Conservation (phyloP, 768 basidiomycete genomes). For the Amanita fuliginea region DNA sequence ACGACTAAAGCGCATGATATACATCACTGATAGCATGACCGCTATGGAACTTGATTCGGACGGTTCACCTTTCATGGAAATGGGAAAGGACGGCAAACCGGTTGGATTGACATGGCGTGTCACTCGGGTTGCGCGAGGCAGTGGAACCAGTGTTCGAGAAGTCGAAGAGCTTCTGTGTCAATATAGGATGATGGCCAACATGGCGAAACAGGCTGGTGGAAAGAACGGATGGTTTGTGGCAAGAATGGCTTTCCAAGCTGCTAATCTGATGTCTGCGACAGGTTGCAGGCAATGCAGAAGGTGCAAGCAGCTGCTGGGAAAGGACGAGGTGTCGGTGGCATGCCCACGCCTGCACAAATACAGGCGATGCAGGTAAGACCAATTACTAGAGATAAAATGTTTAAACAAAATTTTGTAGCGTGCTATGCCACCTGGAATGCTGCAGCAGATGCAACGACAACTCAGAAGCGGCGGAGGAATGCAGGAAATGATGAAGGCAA, state of each 20-base stretch:
- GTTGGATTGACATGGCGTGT: conserved; percentile 85
- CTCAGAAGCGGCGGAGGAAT: conserved; percentile 76
- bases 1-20: conserved; percentile 96
- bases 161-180: conserved; percentile 97
- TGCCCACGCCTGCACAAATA: conserved; percentile 89
- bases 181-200: conserved; percentile 97
- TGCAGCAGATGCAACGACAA: conserved; percentile 86
- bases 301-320: conserved; percentile 83
- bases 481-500: conserved; percentile 97
- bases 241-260: background rate
- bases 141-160: conserved; percentile 90
- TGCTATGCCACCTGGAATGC: conserved; percentile 89
- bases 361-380: conserved; percentile 79
- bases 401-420: conserved; percentile 34
- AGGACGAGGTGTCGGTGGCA: conserved; percentile 77
- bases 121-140: conserved; percentile 81
- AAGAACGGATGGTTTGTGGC: conserved; percentile 81
- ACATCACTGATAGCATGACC: conserved; percentile 98
- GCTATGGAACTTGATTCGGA: conserved; percentile 90
- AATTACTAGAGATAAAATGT: background rate
- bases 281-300: conserved; percentile 85
- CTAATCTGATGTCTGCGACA: conserved; percentile 15
- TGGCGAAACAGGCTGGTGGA: conserved; percentile 96
- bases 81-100: conserved; percentile 75
- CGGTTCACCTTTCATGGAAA: conserved; percentile 82